These are phyloP conservation scores for Gomphus bonarii DNA, from an alignment of 1,284 basidiomycete species.

Conservation along the genomic window DNA sequence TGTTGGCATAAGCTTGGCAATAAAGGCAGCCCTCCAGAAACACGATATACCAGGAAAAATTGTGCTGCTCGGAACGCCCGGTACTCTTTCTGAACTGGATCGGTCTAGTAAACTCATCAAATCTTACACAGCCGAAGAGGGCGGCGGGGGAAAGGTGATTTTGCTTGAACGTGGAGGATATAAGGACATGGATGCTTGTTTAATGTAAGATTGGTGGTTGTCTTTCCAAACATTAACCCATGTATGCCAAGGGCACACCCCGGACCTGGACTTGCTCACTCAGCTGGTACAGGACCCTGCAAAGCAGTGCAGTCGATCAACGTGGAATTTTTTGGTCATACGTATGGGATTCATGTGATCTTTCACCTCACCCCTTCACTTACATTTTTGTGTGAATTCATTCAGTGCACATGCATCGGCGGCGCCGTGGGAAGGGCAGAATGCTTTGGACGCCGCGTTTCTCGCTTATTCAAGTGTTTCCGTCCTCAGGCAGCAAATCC, in stretches of 20 bases:
- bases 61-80: constrained; percentile 77
- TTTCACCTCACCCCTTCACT: not conserved
- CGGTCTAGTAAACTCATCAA: not conserved
- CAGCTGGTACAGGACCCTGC: constrained; percentile 39
- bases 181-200: constrained; percentile 64
- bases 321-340: constrained; percentile 58
- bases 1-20: constrained; percentile 63
- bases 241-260: constrained; percentile 51
- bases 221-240: constrained; percentile 11
- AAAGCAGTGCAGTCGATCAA: constrained; percentile 49
- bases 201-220: constrained; percentile 45
- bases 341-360: constrained; percentile 29
- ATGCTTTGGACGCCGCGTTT: constrained; percentile 79
- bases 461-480: constrained; percentile 69
- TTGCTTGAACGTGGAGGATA: constrained; percentile 68
- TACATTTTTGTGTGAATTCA: not conserved
- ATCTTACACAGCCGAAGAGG: constrained; percentile 55
- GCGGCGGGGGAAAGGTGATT: constrained; percentile 66
- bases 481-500: constrained; percentile 65
- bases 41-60: constrained; percentile 63
- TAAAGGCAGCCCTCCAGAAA: constrained; percentile 56
- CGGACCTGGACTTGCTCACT: constrained; percentile 34
- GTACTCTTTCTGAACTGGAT: constrained; percentile 25
- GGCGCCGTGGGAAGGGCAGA: constrained; percentile 75
- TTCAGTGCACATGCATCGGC: constrained; percentile 62